phyloP scores from a whole-genome alignment of 805 yeast genomes.

The Yarrowia alimentaria region DNA sequence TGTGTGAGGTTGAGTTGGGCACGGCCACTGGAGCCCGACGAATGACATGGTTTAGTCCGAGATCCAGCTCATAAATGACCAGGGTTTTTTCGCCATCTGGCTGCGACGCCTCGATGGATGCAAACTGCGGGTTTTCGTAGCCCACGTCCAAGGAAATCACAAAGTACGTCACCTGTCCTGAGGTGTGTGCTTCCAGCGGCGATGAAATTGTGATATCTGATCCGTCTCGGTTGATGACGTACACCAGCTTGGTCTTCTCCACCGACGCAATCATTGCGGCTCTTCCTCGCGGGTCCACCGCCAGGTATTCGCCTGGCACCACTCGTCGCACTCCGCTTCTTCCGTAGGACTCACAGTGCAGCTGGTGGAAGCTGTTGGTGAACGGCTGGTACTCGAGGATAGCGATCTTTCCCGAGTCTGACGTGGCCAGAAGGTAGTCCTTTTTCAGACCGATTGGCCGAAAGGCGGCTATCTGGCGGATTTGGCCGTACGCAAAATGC shows the following conservation, averaged over 20 bases:
- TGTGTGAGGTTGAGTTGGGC: slow-evolving; percentile 46
- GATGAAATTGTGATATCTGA: slow-evolving; percentile 57
- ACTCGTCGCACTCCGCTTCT: slow-evolving; percentile 74
- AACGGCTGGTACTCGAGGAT: slow-evolving; percentile 49
- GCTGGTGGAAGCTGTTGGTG: slow-evolving; percentile 43
- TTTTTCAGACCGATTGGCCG: slow-evolving; percentile 52
- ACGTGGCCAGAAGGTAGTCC: slow-evolving; percentile 64
- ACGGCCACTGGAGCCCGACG: slow-evolving; percentile 48
- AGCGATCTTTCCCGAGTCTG: slow-evolving; percentile 75
- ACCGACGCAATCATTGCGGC: slow-evolving; percentile 69
- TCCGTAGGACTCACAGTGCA: slow-evolving; percentile 61
- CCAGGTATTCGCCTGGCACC: slow-evolving; percentile 70
- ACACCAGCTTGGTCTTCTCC: slow-evolving; percentile 72
- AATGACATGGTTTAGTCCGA: slow-evolving; percentile 77
- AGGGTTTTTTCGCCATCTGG: slow-evolving; percentile 41
- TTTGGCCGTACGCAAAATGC: slow-evolving; percentile 48
- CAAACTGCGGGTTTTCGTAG: slow-evolving; percentile 81
- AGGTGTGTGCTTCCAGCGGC: slow-evolving; percentile 67
- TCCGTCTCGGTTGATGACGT: slow-evolving; percentile 54
- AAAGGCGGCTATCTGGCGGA: slow-evolving; percentile 54
- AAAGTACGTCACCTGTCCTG: slow-evolving; percentile 55
- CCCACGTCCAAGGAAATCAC: slow-evolving; percentile 68
- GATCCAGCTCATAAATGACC: slow-evolving; percentile 76
- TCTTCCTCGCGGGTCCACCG: slow-evolving; percentile 68
- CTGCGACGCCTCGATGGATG: slow-evolving; percentile 65